These are phyloP conservation scores for Closterium sp. DNA, from an alignment of 139 green algal genomes.

Conservation along the genomic window DNA sequence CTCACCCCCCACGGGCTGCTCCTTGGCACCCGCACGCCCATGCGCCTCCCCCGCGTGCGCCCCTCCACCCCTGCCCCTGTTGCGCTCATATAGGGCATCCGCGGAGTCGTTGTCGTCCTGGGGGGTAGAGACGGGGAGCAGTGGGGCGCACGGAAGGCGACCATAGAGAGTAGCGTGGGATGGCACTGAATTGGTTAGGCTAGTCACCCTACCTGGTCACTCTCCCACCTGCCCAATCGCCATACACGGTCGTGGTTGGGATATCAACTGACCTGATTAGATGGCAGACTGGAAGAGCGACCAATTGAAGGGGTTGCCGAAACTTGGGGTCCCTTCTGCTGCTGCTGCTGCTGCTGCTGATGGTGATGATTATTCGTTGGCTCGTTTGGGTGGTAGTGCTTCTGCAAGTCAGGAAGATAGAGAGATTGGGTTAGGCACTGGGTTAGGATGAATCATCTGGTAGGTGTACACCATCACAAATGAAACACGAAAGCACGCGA, in stretches of 20 bases:
- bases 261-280: background rate
- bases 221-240: background rate
- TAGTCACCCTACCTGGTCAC: background rate
- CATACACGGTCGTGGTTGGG: background rate
- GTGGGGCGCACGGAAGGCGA: too few species aligned
- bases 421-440: background rate
- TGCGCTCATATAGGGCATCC: background rate
- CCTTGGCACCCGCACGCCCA: background rate
- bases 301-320: background rate
- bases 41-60: background rate
- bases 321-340: background rate
- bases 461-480: background rate
- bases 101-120: background rate
- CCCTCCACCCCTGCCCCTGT: background rate
- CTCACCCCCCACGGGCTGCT: background rate
- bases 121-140: background rate
- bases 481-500: too few species aligned
- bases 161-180: too few species aligned
- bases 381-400: background rate
- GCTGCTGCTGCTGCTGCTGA: background rate
- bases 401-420: background rate
- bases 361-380: background rate
- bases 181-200: too few species aligned
- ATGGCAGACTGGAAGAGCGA: background rate
- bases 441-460: background rate